Evolutionary conservation across 1,284 basidiomycete species (phyloP).

Genomic region (Rhizopogon hawkerae): DNA sequence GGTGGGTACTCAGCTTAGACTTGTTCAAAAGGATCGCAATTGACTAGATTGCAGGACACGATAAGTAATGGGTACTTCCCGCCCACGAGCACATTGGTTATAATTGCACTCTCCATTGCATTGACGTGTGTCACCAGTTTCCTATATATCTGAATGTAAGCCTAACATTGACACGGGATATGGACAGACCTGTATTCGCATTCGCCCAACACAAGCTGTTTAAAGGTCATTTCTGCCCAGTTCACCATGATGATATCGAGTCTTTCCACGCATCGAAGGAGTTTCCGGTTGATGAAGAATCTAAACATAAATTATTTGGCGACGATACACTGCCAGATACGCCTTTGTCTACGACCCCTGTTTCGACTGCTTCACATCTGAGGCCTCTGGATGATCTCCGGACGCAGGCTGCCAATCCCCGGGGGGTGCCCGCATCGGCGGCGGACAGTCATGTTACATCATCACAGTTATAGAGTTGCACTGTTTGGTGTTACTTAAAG

Average conservation of each 20-base stretch:
- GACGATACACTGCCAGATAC: slow-evolving; percentile 12
- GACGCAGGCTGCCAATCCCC: neutral
- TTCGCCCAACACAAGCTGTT: slow-evolving; percentile 26
- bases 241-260: slow-evolving; percentile 15
- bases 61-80: slow-evolving; percentile 40
- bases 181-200: slow-evolving; percentile 23
- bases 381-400: neutral
- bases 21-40: slow-evolving; percentile 1
- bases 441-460: neutral
- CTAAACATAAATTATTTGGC: slow-evolving; percentile 5
- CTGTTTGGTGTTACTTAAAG: neutral
- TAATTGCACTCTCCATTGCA: slow-evolving; percentile 39
- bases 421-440: neutral
- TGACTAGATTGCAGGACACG: slow-evolving; percentile 33
- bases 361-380: neutral
- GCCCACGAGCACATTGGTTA: slow-evolving; percentile 34
- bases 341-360: slow-evolving; percentile 3
- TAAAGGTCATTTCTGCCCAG: slow-evolving; percentile 16
- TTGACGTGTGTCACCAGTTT: slow-evolving; percentile 29
- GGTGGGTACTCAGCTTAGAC: slow-evolving; percentile 30
- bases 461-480: neutral
- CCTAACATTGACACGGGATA: neutral
- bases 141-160: neutral
- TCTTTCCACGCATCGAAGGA: slow-evolving; percentile 20
- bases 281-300: slow-evolving; percentile 16